phyloP scores from a whole-genome alignment of 768 basidiomycete genomes.

The Sporobolomyces phaffii region DNA sequence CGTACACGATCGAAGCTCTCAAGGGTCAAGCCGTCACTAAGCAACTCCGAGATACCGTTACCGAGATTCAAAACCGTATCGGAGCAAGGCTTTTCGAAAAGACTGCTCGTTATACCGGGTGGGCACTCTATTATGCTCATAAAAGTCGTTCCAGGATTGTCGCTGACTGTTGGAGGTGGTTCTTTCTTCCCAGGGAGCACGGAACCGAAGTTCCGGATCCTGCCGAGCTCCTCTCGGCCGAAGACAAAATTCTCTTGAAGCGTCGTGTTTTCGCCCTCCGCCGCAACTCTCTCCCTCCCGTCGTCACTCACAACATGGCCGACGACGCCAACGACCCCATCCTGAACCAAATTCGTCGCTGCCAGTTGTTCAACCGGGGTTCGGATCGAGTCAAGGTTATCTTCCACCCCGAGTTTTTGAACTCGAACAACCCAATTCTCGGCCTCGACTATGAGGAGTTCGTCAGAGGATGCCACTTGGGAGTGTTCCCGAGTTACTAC shows the following conservation, averaged over 20 bases:
- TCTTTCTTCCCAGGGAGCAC: conserved; percentile 56
- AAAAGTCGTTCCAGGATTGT: background rate
- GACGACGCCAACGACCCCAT: conserved; percentile 90
- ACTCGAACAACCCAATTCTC: conserved; percentile 93
- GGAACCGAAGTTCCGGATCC: conserved; percentile 66
- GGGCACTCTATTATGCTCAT: conserved; percentile 42
- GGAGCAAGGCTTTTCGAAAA: conserved; percentile 89
- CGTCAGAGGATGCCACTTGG: conserved; percentile 93
- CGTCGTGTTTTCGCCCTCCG: conserved; percentile 94
- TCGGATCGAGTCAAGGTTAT: conserved; percentile 91
- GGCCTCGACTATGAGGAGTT: conserved; percentile 99
- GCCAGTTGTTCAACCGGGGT: conserved; percentile 83
- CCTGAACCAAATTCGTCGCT: conserved; percentile 85
- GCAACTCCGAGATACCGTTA: conserved; percentile 89
- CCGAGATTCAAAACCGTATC: conserved; percentile 87
- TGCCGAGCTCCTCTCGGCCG: conserved; percentile 71
- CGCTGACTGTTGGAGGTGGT: background rate
- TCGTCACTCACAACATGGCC: conserved; percentile 98
- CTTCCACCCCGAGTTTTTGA: conserved; percentile 97
- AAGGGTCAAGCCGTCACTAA: conserved; percentile 97
- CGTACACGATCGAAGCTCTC: conserved; percentile 94
- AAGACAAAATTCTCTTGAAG: conserved; percentile 91
- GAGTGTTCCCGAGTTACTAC: conserved; percentile 74
- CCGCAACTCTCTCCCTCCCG: conserved; percentile 85
- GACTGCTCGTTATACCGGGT: conserved; percentile 87